phyloP scores from a whole-genome alignment of 129 eudicot genomes.

The Deinandra increscens region DNA sequence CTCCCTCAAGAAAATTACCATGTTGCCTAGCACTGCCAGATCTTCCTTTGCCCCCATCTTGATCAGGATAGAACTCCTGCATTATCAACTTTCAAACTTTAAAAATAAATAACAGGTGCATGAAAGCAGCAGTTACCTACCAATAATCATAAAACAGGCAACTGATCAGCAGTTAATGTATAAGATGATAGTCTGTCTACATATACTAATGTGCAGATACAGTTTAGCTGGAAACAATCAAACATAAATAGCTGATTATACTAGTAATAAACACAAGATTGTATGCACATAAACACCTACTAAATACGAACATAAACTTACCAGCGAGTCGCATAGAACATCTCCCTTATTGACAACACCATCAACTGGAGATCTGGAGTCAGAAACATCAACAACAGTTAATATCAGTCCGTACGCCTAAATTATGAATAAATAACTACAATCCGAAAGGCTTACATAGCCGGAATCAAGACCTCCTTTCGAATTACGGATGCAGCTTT shows the following conservation, averaged over 20 bases:
- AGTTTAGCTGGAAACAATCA: neutral
- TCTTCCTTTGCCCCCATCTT: slow-evolving; percentile 29
- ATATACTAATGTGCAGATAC: slow-evolving; percentile 10
- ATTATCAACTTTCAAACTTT: neutral
- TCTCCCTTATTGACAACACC: slow-evolving; percentile 33
- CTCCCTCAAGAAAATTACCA: slow-evolving; percentile 30
- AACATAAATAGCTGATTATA: slow-evolving; percentile 1
- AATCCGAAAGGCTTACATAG: slow-evolving; percentile 14
- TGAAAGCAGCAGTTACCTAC: slow-evolving; percentile 1
- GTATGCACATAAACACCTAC: slow-evolving; percentile 12
- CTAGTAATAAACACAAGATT: neutral
- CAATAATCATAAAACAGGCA: slow-evolving; percentile 8
- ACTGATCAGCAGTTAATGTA: neutral
- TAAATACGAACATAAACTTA: slow-evolving; percentile 5
- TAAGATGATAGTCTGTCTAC: neutral
- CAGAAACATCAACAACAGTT: slow-evolving; percentile 16
- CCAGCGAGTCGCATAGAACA: slow-evolving; percentile 31
- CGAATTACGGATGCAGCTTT: slow-evolving; percentile 7
- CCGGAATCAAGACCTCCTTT: neutral
- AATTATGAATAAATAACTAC: neutral
- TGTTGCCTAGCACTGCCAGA: slow-evolving; percentile 15
- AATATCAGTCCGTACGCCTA: neutral
- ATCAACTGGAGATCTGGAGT: slow-evolving; percentile 31
- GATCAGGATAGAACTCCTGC: slow-evolving; percentile 34
- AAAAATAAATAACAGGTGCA: slow-evolving; percentile 5